These are phyloP conservation scores for Amanita muscaria DNA, from an alignment of 768 basidiomycete genomes.

Conservation along the genomic window DNA sequence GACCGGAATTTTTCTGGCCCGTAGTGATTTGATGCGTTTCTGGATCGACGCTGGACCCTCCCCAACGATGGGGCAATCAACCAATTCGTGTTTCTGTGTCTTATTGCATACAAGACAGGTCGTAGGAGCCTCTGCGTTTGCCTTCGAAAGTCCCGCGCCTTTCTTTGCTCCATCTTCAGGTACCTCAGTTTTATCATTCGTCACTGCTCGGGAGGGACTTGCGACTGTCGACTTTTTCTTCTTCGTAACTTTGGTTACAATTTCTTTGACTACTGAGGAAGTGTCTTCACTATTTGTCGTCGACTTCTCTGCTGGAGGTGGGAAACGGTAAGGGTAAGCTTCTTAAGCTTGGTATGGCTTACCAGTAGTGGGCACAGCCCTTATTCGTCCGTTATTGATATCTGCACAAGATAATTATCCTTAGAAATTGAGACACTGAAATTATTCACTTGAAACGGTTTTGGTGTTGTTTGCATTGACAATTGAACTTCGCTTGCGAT, in stretches of 20 bases:
- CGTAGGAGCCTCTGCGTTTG: neutral
- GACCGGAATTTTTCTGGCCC: conserved; percentile 17
- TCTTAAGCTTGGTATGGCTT: neutral
- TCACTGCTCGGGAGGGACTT: neutral
- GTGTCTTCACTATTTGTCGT: neutral
- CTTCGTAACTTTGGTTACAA: neutral
- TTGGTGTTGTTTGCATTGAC: neutral
- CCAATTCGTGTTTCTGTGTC: conserved; percentile 37
- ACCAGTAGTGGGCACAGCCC: neutral
- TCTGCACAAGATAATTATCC: conserved; percentile 3
- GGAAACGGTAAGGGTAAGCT: neutral
- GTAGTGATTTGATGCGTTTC: conserved; percentile 37
- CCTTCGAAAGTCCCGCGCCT: neutral
- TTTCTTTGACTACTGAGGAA: neutral
- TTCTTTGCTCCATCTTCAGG: neutral
- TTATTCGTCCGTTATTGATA: neutral
- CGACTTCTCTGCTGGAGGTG: neutral
- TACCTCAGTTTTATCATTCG: neutral
- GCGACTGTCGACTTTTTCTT: neutral
- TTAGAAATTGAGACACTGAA: neutral
- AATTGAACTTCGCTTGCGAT: neutral
- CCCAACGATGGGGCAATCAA: conserved; percentile 38
- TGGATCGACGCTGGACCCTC: conserved; percentile 35
- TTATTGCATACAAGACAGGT: conserved; percentile 39
- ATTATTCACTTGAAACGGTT: neutral